Evolutionary conservation across 192 early-diverging fungal species (phyloP), one percentile per base, ranked within the genome.

Genomic region (Coemansia sp.): DNA sequence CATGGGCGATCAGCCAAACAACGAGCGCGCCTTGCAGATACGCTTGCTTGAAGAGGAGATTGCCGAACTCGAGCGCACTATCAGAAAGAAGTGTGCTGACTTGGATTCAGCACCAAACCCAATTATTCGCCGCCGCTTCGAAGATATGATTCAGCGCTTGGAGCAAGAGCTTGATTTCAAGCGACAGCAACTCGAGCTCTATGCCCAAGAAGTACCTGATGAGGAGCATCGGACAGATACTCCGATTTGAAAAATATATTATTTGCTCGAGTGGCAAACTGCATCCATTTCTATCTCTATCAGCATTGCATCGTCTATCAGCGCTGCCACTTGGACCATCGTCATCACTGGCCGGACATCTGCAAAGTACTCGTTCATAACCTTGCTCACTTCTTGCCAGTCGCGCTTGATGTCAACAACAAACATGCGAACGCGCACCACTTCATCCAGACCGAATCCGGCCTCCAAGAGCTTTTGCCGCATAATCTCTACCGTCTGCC

Each of bases 221-320:
- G 65, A 73, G 48, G 15, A 31, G 57, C 29, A 34, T 10, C 23
- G 21, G 7, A n/a, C 15, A 34, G 32, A 59, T 21, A 36, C 27
- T 2, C 32, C 15, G 12, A 59, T 36, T 17, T 36, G 11, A 15
- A 34, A 17, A n/a, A n/a, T 50, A 29, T 53, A 37, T 42, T 55
- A 29, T 41, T 57, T 50, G 38, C 15, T 55, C 25, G 51, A 29
- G 29, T 67, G 65, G 64, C 60, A 29, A 2, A 85, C 70, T 14
- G 78, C 78, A 63, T 81, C 75, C 55, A 81, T 67, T 36, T 85
- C 78, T 41, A 85, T 75, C 72, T 85, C 83, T 25, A 85, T 73
- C 17, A 67, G 50, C 72, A 85, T 77, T 46, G 57, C 34, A 10
- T 64, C 42, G 31, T 85, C 75, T 34, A 85, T 77, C 17, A 85